Conservation (phyloP, 2,329 filamentous ascomycete genomes). For the Penicillium sp. region DNA sequence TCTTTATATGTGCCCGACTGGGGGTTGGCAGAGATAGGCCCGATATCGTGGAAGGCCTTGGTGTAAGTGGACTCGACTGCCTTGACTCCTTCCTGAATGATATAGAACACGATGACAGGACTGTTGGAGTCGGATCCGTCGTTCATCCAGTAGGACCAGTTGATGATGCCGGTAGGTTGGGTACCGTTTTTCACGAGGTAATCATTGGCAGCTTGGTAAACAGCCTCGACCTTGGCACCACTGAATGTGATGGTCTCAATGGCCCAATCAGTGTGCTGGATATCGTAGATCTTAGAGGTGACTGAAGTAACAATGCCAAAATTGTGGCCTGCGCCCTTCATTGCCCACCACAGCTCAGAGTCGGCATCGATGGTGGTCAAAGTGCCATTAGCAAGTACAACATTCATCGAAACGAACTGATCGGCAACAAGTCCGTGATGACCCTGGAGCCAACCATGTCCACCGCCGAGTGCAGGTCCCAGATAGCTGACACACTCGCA, state of each 20-base stretch:
- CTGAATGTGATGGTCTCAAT: constrained; percentile 49
- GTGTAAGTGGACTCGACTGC: constrained; percentile 46
- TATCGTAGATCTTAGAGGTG: constrained; percentile 51
- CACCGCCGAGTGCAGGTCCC: constrained; percentile 59
- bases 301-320: constrained; percentile 59
- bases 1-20: constrained; percentile 49
- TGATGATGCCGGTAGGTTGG: constrained; percentile 49
- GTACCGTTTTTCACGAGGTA: constrained; percentile 47
- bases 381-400: constrained; percentile 56
- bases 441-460: constrained; percentile 59
- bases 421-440: constrained; percentile 57
- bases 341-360: constrained; percentile 59
- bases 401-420: constrained; percentile 54
- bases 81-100: constrained; percentile 39
- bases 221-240: constrained; percentile 52
- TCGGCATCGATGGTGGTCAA: constrained; percentile 40
- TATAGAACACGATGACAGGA: constrained; percentile 33
- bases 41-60: constrained; percentile 47
- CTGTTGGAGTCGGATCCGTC: constrained; percentile 27
- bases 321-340: constrained; percentile 61
- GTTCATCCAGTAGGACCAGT: constrained; percentile 47
- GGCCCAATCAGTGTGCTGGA: constrained; percentile 39
- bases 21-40: constrained; percentile 37
- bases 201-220: constrained; percentile 53
- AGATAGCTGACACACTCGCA: constrained; percentile 56